A percentile compares a stretch with the other conserved stretches of the same genome.
phyloP scores from a whole-genome alignment of 148 eudicot genomes.

The Silene uniflora region DNA sequence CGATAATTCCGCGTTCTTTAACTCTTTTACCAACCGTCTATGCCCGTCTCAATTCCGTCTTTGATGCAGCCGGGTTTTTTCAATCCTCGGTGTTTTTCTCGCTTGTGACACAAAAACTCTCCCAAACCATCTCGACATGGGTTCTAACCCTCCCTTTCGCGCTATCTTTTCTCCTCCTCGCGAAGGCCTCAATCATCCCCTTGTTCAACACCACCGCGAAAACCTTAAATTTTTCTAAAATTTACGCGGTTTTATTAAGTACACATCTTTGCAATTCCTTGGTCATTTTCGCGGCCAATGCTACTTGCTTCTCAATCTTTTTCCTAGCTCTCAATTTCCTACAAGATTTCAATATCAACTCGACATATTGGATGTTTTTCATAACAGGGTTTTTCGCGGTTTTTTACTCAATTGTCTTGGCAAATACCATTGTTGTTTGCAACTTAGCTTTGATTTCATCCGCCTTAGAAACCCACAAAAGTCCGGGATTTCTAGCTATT shows the following conservation, averaged over 20 bases:
- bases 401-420: slow-evolving; percentile 55
- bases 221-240: background rate
- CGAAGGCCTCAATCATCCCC: slow-evolving; percentile 57
- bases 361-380: slow-evolving; percentile 25
- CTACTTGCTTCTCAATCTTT: slow-evolving; percentile 54
- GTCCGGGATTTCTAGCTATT: slow-evolving; percentile 37
- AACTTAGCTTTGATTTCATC: slow-evolving; percentile 53
- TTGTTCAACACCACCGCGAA: slow-evolving; percentile 9
- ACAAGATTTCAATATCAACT: slow-evolving; percentile 23
- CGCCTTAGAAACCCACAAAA: slow-evolving; percentile 21
- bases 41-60: slow-evolving; percentile 37
- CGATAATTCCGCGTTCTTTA: slow-evolving; percentile 39
- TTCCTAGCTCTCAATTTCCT: slow-evolving; percentile 40
- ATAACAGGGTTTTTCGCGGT: slow-evolving; percentile 38
- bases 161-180: slow-evolving; percentile 62
- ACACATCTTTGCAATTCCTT: slow-evolving; percentile 36
- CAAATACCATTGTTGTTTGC: slow-evolving; percentile 56
- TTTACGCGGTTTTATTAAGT: slow-evolving; percentile 38
- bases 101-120: slow-evolving; percentile 51
- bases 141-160: slow-evolving; percentile 51
- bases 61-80: slow-evolving; percentile 52
- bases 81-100: slow-evolving; percentile 37
- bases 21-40: slow-evolving; percentile 36
- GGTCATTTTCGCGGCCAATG: slow-evolving; percentile 40
- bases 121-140: slow-evolving; percentile 54